Percentiles rank a stretch among this genome's conserved stretches.
Conservation (phyloP, 2,329 filamentous ascomycete species). For the Didymella sp. region DNA sequence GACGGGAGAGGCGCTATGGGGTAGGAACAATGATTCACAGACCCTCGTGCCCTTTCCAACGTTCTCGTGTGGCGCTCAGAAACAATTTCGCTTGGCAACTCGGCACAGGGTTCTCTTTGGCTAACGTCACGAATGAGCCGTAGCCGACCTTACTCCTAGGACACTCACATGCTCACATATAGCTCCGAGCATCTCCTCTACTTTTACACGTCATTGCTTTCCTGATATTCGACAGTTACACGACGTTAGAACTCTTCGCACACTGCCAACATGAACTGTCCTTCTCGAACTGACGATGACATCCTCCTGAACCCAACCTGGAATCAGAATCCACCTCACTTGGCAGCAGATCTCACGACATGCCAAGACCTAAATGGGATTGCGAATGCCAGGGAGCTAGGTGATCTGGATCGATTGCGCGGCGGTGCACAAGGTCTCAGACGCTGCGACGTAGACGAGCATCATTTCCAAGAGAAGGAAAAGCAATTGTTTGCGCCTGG, state of each 20-base stretch:
- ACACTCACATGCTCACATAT: slow-evolving; percentile 26
- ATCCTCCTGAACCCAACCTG: slow-evolving; percentile 36
- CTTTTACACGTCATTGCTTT: slow-evolving; percentile 27
- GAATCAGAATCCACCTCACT: slow-evolving; percentile 42
- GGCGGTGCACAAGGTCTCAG: slow-evolving; percentile 22
- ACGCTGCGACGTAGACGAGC: slow-evolving; percentile 24
- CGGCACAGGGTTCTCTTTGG: slow-evolving; percentile 24
- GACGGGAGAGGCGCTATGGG: slow-evolving; percentile 11
- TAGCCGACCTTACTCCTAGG: slow-evolving; percentile 25
- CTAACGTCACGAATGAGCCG: slow-evolving; percentile 27
- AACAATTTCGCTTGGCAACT: slow-evolving; percentile 24
- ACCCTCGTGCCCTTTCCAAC: background rate
- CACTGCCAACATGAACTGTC: slow-evolving; percentile 39
- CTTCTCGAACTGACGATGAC: slow-evolving; percentile 38
- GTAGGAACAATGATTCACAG: slow-evolving; percentile 6
- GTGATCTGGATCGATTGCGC: slow-evolving; percentile 32
- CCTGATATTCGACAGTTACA: slow-evolving; percentile 1
- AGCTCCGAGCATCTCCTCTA: slow-evolving; percentile 19
- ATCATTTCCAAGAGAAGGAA: slow-evolving; percentile 28
- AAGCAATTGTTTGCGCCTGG: slow-evolving; percentile 22
- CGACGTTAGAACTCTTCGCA: background rate
- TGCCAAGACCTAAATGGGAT: slow-evolving; percentile 43
- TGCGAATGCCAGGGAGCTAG: slow-evolving; percentile 40
- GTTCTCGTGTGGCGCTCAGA: slow-evolving; percentile 23
- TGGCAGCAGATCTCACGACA: slow-evolving; percentile 43